A percentile compares a stretch with the other conserved stretches of the same genome.
These are phyloP conservation scores for Cladophialophora immunda DNA, from an alignment of 2,329 filamentous ascomycete genomes.

Conservation along the genomic window DNA sequence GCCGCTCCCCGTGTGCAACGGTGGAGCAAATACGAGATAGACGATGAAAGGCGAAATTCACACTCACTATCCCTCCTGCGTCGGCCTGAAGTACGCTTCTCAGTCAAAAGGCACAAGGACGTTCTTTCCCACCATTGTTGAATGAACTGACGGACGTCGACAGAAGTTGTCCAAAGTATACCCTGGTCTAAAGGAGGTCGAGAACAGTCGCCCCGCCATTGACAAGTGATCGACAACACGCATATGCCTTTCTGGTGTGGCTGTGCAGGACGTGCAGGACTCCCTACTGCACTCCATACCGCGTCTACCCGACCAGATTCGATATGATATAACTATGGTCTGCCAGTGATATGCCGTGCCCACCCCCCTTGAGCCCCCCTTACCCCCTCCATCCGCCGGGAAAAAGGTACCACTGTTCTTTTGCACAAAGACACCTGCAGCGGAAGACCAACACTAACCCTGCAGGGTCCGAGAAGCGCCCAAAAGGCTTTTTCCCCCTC, in stretches of 20 bases:
- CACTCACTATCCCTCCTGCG: not conserved
- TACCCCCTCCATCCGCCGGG: not conserved
- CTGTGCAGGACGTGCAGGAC: not conserved
- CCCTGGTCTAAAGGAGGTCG: not conserved
- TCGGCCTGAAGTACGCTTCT: not conserved
- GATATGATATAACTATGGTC: not conserved
- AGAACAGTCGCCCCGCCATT: not conserved
- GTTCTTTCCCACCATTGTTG: not conserved
- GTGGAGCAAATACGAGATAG: not conserved
- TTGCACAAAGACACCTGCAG: not conserved
- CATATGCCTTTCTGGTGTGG: slow-evolving; percentile 4
- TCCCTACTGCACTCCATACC: not conserved
- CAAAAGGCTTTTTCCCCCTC: too few relatives aligned
- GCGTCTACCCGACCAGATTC: not conserved
- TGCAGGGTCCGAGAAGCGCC: not conserved
- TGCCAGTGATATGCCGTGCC: not conserved
- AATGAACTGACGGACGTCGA: not conserved
- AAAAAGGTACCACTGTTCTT: not conserved
- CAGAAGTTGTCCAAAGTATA: not conserved
- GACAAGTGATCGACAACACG: slow-evolving; percentile 4
- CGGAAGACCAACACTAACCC: not conserved
- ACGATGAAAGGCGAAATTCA: not conserved
- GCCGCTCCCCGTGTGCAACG: not conserved
- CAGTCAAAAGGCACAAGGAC: not conserved
- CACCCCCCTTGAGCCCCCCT: not conserved